Evolutionary conservation across 2,329 filamentous ascomycete species (phyloP), one percentile per base, ranked within the genome.

Genomic region (Penicillium sumatraense): DNA sequence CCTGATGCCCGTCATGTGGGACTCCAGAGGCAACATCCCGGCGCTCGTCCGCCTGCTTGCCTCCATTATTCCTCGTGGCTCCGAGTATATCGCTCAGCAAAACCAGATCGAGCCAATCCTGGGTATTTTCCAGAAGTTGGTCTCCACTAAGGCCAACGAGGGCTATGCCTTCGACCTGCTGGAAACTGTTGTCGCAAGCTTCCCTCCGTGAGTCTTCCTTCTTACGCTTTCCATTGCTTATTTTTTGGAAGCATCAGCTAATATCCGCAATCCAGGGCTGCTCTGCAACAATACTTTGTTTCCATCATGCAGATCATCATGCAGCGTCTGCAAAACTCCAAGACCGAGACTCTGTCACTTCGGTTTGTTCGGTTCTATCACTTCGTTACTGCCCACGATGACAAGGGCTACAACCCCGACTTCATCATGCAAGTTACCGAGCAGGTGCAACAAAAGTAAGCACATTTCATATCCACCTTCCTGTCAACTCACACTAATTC

Each of bases 281-380:
- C 85, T 0, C 75, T 98, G 51, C 85, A 95, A 61, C 81, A 81
- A 18, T 96, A 92, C 75, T 96, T 96, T 70, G 80, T 84, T 8
- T 86, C 88, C 1, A 89, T 99, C 56, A 81, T 98, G 54, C 86
- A 87, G 55, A 83, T 98, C 36, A 84, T 98, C 68, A 89, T 97
- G 70, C 89, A 86, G 14, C 82, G 87, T 33, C 77, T 90, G 56
- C 81, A 79, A 80, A 88, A 81, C 77, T 91, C 77, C 76, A 95
- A 84, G 77, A 88, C 93, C 0, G 93, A 98, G 66, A 89, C 86
- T 44, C 89, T 96, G 75, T 89, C 92, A 66, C 80, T 91, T 51
- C 89, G 92, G 50, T 97, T 99, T 72, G 89, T 93, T 51, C 89
- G 92, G 29, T 96, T 99, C 80, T 99, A 96, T 73, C 93, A 99